A percentile compares a stretch with the other conserved stretches of the same genome.
Conservation (phyloP, 495 filamentous ascomycete species). For the Bathelium albidoporum region DNA sequence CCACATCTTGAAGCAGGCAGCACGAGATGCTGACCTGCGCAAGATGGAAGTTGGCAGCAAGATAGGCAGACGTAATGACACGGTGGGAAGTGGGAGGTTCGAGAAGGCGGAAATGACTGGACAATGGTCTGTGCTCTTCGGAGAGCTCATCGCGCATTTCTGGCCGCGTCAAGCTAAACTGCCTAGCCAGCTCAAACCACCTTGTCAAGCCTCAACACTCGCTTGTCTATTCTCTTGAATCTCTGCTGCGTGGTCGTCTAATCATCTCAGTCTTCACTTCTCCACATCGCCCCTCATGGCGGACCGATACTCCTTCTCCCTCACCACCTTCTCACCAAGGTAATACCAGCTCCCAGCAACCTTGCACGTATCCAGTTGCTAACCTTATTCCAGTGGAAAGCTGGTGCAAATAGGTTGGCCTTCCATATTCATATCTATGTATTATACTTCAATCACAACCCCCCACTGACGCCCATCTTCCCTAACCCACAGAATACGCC, state of each 20-base stretch:
- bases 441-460: not conserved
- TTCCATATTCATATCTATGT: not conserved
- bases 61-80: not conserved
- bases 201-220: not conserved
- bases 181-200: not conserved
- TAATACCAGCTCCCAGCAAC: constrained; percentile 38
- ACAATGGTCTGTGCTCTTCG: not conserved
- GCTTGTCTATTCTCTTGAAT: not conserved
- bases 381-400: constrained; percentile 65
- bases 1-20: not conserved
- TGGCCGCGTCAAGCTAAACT: constrained; percentile 4
- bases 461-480: not conserved
- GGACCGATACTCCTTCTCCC: constrained; percentile 97
- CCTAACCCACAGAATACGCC: constrained; percentile 70
- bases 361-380: constrained; percentile 24
- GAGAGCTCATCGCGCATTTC: not conserved
- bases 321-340: constrained; percentile 99
- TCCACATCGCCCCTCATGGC: constrained; percentile 59
- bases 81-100: not conserved
- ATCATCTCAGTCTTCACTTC: not conserved
- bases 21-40: not conserved
- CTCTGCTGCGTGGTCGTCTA: not conserved
- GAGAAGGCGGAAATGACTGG: not conserved
- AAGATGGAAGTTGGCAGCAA: not conserved
- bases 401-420: constrained; percentile 67